Evolutionary conservation across 176 grass and related monocot species (phyloP), one percentile per base, ranked within the genome.

Genomic region (Zea luxurians): DNA sequence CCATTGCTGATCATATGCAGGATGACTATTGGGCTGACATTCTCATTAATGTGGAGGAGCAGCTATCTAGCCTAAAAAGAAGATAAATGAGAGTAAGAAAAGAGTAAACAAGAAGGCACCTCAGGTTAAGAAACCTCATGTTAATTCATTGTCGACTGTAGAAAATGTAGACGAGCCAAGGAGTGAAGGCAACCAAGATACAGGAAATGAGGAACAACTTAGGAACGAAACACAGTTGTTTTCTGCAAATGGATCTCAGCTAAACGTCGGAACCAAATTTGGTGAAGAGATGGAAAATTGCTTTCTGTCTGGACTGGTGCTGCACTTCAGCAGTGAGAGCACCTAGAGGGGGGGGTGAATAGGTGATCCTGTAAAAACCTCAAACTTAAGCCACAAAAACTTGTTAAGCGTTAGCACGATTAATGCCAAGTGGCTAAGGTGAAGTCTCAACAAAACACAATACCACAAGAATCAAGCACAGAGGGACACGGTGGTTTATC

Each of bases 11-110:
- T 52, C 76, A 89, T 59, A 82, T 87, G 79, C 78, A 81, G 60
- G 88, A 93, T 10, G 75, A 89, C 4, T 88, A 86, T 84, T 90
- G 87, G 87, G 68, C 88, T 27, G 87, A 90, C 86, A 70, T 90
- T 79, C 80, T 90, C 48, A 75, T 88, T 40, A 74, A 83, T 61
- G 81, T 79, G 60, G 85, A 93, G 40, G 82, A 87, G 88, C 75
- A 71, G 15, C 50, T 77, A 36, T 77, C 83, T 46, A 76, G 68
- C 47, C 71, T 65, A 81, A 36, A 74, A 97, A 75, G 78, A 87
- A 79, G 70, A 91, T 83, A 86, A 59, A 36, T 58, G 83, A 68
- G 66, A 70, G 65, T 37, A 66, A 68, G 52, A 83, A 35, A 60
- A 89, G 53, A 75, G 63, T 43, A 73, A 76, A 48, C 20, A 86